phyloP scores from a whole-genome alignment of 768 basidiomycete genomes.

The Boletus pseudopeckii region DNA sequence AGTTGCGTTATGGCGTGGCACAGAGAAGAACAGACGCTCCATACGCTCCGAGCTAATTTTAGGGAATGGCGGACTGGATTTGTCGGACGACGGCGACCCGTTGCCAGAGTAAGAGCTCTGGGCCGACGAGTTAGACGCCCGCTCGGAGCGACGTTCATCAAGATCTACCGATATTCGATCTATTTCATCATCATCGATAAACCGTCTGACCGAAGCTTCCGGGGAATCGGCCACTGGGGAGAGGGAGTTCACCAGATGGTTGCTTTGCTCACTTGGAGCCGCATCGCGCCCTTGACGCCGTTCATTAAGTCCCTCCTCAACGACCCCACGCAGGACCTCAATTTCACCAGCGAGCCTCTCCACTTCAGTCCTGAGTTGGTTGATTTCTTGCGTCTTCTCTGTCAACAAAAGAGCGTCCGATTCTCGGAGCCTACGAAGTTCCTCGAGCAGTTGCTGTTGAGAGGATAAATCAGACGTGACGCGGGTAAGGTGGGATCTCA shows the following conservation, averaged over 20 bases:
- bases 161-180: slow-evolving; percentile 64
- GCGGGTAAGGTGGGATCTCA: slow-evolving; percentile 71
- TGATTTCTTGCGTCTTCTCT: slow-evolving; percentile 65
- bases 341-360: slow-evolving; percentile 83
- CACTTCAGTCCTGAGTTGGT: slow-evolving; percentile 67
- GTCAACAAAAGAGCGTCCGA: slow-evolving; percentile 54
- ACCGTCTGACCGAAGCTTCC: slow-evolving; percentile 27
- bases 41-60: slow-evolving; percentile 75
- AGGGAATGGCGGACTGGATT: slow-evolving; percentile 60
- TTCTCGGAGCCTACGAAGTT: slow-evolving; percentile 62
- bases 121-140: slow-evolving; percentile 31
- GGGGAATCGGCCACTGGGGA: slow-evolving; percentile 4
- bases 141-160: slow-evolving; percentile 60
- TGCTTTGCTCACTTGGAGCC: slow-evolving; percentile 6
- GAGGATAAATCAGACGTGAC: slow-evolving; percentile 76
- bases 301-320: slow-evolving; percentile 83
- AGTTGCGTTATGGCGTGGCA: slow-evolving; percentile 68
- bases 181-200: slow-evolving; percentile 57
- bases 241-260: background rate
- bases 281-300: slow-evolving; percentile 54
- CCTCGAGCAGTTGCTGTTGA: slow-evolving; percentile 67
- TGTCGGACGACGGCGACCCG: slow-evolving; percentile 2
- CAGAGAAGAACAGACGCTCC: slow-evolving; percentile 78
- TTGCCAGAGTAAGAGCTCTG: slow-evolving; percentile 11
- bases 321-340: slow-evolving; percentile 78